A percentile compares a stretch with the other conserved stretches of the same genome.
Conservation (phyloP, 2,329 filamentous ascomycete species). For the Colletotrichum coccodes region DNA sequence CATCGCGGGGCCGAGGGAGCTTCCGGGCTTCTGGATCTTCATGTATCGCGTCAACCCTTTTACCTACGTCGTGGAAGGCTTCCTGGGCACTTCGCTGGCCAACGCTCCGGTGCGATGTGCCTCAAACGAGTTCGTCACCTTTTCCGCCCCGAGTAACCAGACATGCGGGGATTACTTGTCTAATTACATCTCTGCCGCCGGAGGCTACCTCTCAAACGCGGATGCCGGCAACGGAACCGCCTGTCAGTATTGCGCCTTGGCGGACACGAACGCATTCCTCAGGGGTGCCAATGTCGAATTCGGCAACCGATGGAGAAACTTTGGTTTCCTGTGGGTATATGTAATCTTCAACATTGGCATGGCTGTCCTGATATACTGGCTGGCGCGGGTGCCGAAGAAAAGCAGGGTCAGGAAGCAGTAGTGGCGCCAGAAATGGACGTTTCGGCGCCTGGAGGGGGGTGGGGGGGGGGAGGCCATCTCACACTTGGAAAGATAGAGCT, state of each 20-base stretch:
- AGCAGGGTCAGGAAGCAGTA: slow-evolving; percentile 6
- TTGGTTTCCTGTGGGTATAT: slow-evolving; percentile 64
- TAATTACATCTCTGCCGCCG: slow-evolving; percentile 13
- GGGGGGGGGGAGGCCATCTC: too few relatives aligned
- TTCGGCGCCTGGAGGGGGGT: too few relatives aligned
- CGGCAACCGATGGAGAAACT: slow-evolving; percentile 63
- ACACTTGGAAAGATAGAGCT: too few relatives aligned
- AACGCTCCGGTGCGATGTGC: slow-evolving; percentile 30
- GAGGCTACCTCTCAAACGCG: slow-evolving; percentile 29
- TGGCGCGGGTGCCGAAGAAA: slow-evolving; percentile 44
- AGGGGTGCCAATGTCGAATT: slow-evolving; percentile 54
- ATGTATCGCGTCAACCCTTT: slow-evolving; percentile 39
- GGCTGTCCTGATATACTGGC: slow-evolving; percentile 59
- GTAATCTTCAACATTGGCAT: slow-evolving; percentile 58
- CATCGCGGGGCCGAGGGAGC: slow-evolving; percentile 15
- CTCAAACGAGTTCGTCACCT: slow-evolving; percentile 27
- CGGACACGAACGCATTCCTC: slow-evolving; percentile 49
- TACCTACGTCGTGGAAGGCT: slow-evolving; percentile 42
- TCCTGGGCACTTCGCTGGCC: slow-evolving; percentile 40
- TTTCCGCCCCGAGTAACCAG: slow-evolving; percentile 15
- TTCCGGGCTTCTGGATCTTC: slow-evolving; percentile 35
- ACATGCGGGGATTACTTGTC: slow-evolving; percentile 33
- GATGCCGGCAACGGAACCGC: slow-evolving; percentile 44
- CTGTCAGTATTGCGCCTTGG: slow-evolving; percentile 56
- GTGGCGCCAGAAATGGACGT: too few relatives aligned